Conservation (phyloP, 768 basidiomycete species). For the Coprinellus aureogranulatus region DNA sequence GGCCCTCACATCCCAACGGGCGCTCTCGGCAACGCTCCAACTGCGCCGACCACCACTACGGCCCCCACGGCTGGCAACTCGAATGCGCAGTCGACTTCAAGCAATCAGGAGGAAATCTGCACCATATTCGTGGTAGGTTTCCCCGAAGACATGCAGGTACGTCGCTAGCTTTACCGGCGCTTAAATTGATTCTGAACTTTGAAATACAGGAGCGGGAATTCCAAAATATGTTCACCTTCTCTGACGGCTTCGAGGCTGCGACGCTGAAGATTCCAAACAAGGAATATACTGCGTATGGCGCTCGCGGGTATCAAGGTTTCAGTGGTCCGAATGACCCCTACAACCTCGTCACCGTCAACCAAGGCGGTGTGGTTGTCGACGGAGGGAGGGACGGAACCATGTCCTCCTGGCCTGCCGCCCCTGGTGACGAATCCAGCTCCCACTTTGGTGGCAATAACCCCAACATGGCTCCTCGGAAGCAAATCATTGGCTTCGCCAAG, state of each 20-base stretch:
- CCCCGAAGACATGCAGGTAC: conserved; percentile 96
- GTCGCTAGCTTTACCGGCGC: conserved; percentile 24
- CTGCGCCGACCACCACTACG: conserved; percentile 17
- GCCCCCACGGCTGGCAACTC: conserved; percentile 27
- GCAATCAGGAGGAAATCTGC: conserved; percentile 79
- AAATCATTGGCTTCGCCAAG: conserved; percentile 98
- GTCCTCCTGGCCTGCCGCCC: conserved; percentile 59
- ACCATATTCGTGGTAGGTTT: conserved; percentile 99
- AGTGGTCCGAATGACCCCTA: conserved; percentile 75
- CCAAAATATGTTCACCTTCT: conserved; percentile 99
- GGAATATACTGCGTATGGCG: conserved; percentile 74
- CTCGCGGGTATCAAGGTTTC: conserved; percentile 30
- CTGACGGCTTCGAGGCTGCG: conserved; percentile 92
- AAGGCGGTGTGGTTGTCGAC: conserved; percentile 81
- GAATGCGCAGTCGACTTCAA: conserved; percentile 20
- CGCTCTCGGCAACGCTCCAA: conserved; percentile 19
- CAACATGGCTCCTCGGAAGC: conserved; percentile 73
- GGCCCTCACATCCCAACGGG: conserved; percentile 62
- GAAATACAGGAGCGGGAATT: conserved; percentile 88
- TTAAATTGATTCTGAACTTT: not conserved
- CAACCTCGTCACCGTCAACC: conserved; percentile 78
- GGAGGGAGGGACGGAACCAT: conserved; percentile 70
- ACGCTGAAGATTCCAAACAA: conserved; percentile 97
- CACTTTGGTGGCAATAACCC: conserved; percentile 26
- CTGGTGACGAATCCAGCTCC: conserved; percentile 29